Percentiles rank a stretch among this genome's conserved stretches.
Evolutionary conservation across 129 eudicot genomes (phyloP).

Genomic region (Helianthus tuberosus): DNA sequence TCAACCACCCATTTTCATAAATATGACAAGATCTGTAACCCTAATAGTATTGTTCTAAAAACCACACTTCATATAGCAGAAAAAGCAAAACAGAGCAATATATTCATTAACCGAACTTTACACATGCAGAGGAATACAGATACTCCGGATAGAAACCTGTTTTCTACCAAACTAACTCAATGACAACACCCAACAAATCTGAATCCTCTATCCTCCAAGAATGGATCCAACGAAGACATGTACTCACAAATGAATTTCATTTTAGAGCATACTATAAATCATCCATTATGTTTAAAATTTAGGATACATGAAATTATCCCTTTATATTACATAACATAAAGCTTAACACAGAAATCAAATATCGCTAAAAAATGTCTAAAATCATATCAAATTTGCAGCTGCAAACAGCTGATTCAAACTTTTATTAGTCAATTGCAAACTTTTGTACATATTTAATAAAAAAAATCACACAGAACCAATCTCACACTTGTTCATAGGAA

Average conservation of each 20-base stretch:
- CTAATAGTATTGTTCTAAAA: too few relatives aligned
- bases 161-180: too few relatives aligned
- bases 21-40: too few relatives aligned
- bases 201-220: too few relatives aligned
- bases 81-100: too few relatives aligned
- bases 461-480: neutral
- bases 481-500: too few relatives aligned
- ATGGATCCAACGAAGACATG: too few relatives aligned
- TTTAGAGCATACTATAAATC: too few relatives aligned
- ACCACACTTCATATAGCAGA: neutral
- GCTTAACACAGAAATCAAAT: neutral
- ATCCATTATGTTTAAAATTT: too few relatives aligned
- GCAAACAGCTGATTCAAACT: neutral
- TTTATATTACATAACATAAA: neutral
- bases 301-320: too few relatives aligned
- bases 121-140: neutral
- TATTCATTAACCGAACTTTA: neutral
- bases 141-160: neutral
- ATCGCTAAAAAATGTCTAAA: neutral
- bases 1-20: slow-evolving; percentile 11
- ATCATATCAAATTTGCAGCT: neutral
- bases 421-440: neutral
- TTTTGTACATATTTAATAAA: neutral
- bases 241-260: too few relatives aligned
- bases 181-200: neutral